Base-by-base conservation (phyloP, 83 land plant species). In the Picea mariana region DNA sequence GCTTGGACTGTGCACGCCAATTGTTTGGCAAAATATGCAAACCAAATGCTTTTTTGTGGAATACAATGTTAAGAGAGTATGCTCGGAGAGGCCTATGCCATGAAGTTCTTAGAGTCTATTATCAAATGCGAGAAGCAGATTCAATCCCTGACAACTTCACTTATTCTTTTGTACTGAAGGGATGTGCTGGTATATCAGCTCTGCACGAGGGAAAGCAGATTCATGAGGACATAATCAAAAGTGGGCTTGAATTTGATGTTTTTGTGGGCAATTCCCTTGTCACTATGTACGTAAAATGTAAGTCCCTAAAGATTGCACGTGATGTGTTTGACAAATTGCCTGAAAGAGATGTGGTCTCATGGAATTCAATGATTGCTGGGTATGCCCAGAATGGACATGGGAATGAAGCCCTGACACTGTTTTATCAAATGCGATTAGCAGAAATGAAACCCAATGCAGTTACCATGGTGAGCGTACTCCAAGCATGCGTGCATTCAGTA, bases 401-500 rank as follows among this genome's bases (percentile, higher is more conserved):
- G 23, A 21, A 21, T 24, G 26, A 66, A 24, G 68, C 68, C 26
- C 68, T 66, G 68, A n/a, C 23, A 18, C 26, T 66, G 68, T 66
- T 66, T 24, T 11, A 24, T 7, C 68, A 66, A 24, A 66, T 66
- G 68, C 68, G 12, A 24, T 87, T 92, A 92, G 68, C 23, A 21
- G 24, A 66, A 2, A 66, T 66, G 23, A n/a, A 21, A 24, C 68
- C 68, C 26, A 24, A 66, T 66, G 23, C 91, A 6, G 79, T 87
- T 42, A 87, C 90, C 13, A 23, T 89, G 60, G 49, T 84, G 55
- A 80, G 87, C 59, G 85, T 88, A 34, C 82, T 92, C 16, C 55
- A 84, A 69, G 90, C 94, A 52, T 88, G 86, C 81, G 90, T 88
- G 1, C 87, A 89, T 59, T 79, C 86, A 21, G 89, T 88, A 2